Percentiles rank a stretch among this genome's conserved stretches.
Conservation (phyloP, 2,329 filamentous ascomycete species). For the Diplodia scrobiculata region DNA sequence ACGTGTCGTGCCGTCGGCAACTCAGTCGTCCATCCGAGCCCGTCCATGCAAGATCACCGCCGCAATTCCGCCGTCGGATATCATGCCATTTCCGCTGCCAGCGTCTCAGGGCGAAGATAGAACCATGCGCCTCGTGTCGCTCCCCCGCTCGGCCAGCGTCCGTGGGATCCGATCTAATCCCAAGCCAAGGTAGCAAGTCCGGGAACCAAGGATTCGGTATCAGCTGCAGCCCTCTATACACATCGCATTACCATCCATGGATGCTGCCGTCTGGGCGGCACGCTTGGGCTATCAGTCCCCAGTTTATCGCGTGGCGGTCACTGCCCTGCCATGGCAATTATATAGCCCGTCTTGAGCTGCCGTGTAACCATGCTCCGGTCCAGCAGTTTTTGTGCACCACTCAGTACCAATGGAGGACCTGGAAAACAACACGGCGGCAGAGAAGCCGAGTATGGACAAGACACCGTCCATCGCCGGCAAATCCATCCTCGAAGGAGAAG, state of each 20-base stretch:
- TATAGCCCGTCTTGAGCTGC: constrained; percentile 13
- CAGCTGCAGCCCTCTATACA: constrained; percentile 11
- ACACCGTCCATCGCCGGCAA: constrained; percentile 29
- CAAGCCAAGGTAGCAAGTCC: constrained; percentile 18
- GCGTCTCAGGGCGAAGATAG: not conserved
- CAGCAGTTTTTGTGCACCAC: not conserved
- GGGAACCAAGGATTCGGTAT: constrained; percentile 23
- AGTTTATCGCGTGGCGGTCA: constrained; percentile 25
- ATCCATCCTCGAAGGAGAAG: constrained; percentile 37
- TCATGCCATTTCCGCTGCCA: constrained; percentile 11
- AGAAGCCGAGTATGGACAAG: constrained; percentile 28
- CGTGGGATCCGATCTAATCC: constrained; percentile 28
- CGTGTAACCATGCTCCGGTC: not conserved
- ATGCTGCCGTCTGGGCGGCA: not conserved
- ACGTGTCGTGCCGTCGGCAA: constrained; percentile 22
- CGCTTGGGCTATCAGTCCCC: constrained; percentile 26
- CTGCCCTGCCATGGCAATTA: constrained; percentile 19
- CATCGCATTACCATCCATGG: constrained; percentile 20
- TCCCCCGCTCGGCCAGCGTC: constrained; percentile 20
- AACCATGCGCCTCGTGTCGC: not conserved
- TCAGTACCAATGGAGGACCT: constrained; percentile 7
- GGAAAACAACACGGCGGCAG: constrained; percentile 10
- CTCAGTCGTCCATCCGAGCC: constrained; percentile 10
- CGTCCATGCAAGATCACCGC: constrained; percentile 14
- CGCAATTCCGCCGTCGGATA: constrained; percentile 13